These are phyloP conservation scores for Fusarium scirpi DNA, from an alignment of 2,329 filamentous ascomycete genomes.

Conservation along the genomic window DNA sequence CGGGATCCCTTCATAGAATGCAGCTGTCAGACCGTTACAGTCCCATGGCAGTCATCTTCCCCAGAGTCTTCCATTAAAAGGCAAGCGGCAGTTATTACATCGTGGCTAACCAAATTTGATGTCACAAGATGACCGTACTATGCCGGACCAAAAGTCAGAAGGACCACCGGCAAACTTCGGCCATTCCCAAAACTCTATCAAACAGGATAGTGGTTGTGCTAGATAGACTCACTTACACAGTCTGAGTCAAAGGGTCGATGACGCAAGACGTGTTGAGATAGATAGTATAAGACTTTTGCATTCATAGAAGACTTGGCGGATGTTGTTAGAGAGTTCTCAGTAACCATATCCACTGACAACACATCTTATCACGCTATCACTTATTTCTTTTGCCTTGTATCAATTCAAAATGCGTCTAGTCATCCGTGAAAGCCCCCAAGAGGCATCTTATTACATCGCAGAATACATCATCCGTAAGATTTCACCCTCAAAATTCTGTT, in stretches of 20 bases:
- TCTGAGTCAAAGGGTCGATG: background rate
- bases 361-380: background rate
- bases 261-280: background rate
- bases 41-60: background rate
- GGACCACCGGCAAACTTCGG: conserved; percentile 15
- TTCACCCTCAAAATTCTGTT: too few relatives aligned
- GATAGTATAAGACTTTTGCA: background rate
- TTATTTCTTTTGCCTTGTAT: background rate
- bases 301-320: background rate
- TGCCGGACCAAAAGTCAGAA: background rate
- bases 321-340: background rate
- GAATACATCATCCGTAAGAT: conserved; percentile 24
- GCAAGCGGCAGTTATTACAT: background rate
- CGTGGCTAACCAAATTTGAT: background rate
- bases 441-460: conserved; percentile 16
- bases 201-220: background rate
- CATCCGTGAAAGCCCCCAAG: conserved; percentile 7
- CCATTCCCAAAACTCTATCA: background rate
- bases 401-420: conserved; percentile 17
- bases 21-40: fast-evolving
- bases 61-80: background rate
- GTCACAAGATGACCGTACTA: conserved; percentile 5
- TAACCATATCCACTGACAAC: background rate
- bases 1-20: too few relatives aligned
- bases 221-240: background rate